Evolutionary conservation across 139 green algal species (phyloP).

Genomic region (Penium margaritaceum): DNA sequence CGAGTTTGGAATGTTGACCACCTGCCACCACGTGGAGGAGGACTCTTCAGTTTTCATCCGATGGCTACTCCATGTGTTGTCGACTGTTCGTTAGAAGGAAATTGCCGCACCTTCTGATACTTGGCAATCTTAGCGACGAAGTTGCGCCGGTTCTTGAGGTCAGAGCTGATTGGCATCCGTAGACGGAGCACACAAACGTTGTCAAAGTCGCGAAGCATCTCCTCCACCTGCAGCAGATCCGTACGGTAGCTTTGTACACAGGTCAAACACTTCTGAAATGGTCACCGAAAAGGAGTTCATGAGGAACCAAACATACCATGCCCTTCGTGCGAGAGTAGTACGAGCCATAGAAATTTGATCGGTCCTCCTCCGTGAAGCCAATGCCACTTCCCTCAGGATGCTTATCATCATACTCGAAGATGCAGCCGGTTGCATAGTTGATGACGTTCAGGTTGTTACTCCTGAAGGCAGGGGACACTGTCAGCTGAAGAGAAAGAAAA

Average conservation of each 20-base stretch:
- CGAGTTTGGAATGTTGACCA: slow-evolving; percentile 54
- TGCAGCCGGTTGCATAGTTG: slow-evolving; percentile 92
- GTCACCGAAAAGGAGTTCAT: slow-evolving; percentile 83
- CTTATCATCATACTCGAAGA: slow-evolving; percentile 90
- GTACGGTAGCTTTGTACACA: no score
- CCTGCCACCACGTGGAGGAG: no score
- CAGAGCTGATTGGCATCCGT: slow-evolving; percentile 88
- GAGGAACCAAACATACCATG: slow-evolving; percentile 56
- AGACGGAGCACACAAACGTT: slow-evolving; percentile 88
- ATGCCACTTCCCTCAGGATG: slow-evolving; percentile 59
- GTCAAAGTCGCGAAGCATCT: slow-evolving; percentile 77
- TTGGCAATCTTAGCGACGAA: slow-evolving; percentile 99
- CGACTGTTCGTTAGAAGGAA: background rate
- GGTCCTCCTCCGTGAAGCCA: slow-evolving; percentile 88
- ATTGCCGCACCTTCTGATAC: slow-evolving; percentile 69
- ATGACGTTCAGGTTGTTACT: slow-evolving; percentile 76
- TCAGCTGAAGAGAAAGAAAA: no score
- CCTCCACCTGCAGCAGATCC: slow-evolving; percentile 75
- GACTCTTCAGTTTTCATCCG: no score
- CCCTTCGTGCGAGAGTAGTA: slow-evolving; percentile 94
- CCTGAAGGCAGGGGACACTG: no score
- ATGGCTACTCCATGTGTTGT: no score
- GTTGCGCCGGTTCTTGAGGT: slow-evolving; percentile 85
- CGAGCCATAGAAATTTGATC: slow-evolving; percentile 91
- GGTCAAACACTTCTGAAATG: no score